Evolutionary conservation across 1,284 basidiomycete genomes (phyloP).

Genomic region (Trichosporon asahii): DNA sequence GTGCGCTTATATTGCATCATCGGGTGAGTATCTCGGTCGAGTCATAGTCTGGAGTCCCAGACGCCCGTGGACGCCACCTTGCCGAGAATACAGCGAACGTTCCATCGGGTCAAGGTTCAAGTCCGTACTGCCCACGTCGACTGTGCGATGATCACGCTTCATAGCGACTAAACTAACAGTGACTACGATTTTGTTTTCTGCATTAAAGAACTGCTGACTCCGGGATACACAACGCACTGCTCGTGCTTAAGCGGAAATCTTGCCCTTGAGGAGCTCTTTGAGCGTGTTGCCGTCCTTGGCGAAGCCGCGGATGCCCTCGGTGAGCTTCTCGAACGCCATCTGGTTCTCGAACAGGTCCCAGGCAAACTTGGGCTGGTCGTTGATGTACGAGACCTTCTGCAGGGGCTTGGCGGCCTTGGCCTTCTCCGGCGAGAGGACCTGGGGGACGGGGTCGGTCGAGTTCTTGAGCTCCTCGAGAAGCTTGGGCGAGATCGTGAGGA

Average conservation of each 20-base stretch:
- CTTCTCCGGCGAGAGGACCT: slow-evolving; percentile 72
- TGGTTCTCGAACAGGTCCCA: slow-evolving; percentile 85
- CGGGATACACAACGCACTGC: background rate
- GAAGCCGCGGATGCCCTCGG: slow-evolving; percentile 97
- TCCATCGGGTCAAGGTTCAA: too few relatives aligned
- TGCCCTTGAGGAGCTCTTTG: slow-evolving; percentile 75
- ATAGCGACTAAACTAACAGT: too few relatives aligned
- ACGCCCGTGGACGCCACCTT: too few relatives aligned
- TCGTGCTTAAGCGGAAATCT: slow-evolving; percentile 56
- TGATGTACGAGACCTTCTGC: slow-evolving; percentile 77
- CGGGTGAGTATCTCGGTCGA: background rate
- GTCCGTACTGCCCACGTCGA: too few relatives aligned
- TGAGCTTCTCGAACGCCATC: slow-evolving; percentile 92
- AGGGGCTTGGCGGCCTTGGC: slow-evolving; percentile 60
- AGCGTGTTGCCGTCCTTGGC: slow-evolving; percentile 90
- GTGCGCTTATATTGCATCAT: background rate
- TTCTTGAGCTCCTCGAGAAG: slow-evolving; percentile 91
- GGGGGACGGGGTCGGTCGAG: slow-evolving; percentile 71
- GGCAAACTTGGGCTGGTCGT: slow-evolving; percentile 94
- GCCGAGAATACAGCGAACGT: too few relatives aligned
- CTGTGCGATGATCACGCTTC: too few relatives aligned
- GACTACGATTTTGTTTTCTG: too few relatives aligned
- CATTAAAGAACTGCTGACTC: too few relatives aligned
- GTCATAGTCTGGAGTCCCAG: background rate
- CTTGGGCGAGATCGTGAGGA: slow-evolving; percentile 87